Conservation (phyloP, 306 rosid genomes). For the Ceratonia siliqua region DNA sequence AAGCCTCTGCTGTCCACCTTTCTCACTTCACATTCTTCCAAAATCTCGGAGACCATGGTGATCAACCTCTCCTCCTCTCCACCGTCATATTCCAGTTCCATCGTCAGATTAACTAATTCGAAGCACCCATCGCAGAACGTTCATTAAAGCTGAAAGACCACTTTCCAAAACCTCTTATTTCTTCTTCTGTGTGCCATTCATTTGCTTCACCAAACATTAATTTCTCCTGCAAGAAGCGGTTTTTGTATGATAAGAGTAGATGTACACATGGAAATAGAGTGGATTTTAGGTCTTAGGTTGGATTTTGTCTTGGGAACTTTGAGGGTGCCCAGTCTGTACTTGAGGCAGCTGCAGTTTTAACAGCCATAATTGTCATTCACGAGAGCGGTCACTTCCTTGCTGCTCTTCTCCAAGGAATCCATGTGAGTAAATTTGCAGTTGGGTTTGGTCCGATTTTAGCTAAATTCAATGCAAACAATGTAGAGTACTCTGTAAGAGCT, state of each 20-base stretch:
- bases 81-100: conserved; percentile 52
- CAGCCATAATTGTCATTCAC: conserved; percentile 90
- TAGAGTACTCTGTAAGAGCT: conserved; percentile 91
- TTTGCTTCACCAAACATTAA: too few relatives aligned
- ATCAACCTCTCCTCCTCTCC: conserved; percentile 65
- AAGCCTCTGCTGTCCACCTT: too few relatives aligned
- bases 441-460: conserved; percentile 98
- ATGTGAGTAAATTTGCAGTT: conserved; percentile 94
- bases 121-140: too few relatives aligned
- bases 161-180: too few relatives aligned
- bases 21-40: conserved; percentile 27
- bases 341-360: conserved; percentile 84
- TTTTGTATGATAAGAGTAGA: too few relatives aligned
- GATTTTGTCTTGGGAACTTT: too few relatives aligned
- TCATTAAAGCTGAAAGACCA: too few relatives aligned
- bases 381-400: conserved; percentile 99
- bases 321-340: conserved; percentile 77
- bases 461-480: conserved; percentile 86
- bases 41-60: conserved; percentile 57
- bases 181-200: too few relatives aligned
- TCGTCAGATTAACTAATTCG: too few relatives aligned
- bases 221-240: too few relatives aligned
- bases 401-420: conserved; percentile 91
- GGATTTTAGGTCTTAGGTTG: too few relatives aligned
- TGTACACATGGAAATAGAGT: too few relatives aligned